Evolutionary conservation across 2,329 filamentous ascomycete genomes (phyloP), one percentile per base, ranked within the genome.

Genomic region (Ceratocystis ficicola): DNA sequence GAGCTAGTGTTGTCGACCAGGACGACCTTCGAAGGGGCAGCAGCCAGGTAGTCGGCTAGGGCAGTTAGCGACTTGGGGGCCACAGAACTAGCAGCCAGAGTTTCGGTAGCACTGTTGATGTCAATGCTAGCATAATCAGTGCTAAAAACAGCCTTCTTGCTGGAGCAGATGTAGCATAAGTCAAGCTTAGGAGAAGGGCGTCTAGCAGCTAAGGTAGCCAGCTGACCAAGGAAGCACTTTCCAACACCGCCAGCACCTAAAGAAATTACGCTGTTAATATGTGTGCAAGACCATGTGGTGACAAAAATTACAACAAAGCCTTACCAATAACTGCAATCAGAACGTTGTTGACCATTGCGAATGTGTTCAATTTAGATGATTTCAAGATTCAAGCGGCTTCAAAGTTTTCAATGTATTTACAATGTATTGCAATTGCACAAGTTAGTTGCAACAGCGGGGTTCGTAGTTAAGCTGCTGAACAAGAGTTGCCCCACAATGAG

Each of bases 1-100:
- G 90, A 92, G 76, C 89, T 95, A 64, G 94, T 99, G 79, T 97
- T 97, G 81, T 99, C 94, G 70, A 99, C 86, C 36, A 99, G 80
- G 57, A 99, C 81, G 55, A 88, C 86, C 73, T 88, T 89, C 68
- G 85, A 84, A 1, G 91, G 90, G 0, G 90, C 88, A 55, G 83
- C 82, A 67, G 86, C 83, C 59, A 99, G 86, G 76, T 90, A 95
- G 44, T 87, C 84, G 70, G 87, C 83, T 48, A 95, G 82, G 71
- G 93, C 82, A 55, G 87, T 75, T 59, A 90, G 80, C 46, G 83
- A 77, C 20, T 89, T 82, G 8, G 90, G 83, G 2, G 86, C 77
- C 69, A 86, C 84, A 32, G 80, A 78, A 25, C 87, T 87, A 15
- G 82, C 75, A 55, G 82, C 80, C 63, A 94, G 83, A 57, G 84